Evolutionary conservation across 768 basidiomycete genomes (phyloP), one percentile per base, ranked within the genome.

Genomic region (Leucocoprinus leucothites): DNA sequence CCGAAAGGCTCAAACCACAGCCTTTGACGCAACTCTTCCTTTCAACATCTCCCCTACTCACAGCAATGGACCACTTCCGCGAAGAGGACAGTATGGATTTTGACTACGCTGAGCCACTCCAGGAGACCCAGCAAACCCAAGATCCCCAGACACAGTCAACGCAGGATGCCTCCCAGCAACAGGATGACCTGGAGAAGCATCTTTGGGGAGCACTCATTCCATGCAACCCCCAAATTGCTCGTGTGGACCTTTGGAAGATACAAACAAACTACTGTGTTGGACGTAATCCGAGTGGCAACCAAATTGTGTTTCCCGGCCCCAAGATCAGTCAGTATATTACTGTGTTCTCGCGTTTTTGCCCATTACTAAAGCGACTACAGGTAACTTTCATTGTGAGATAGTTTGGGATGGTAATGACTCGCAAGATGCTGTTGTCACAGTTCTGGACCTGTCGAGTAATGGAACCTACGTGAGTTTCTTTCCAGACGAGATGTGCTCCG

Each of bases 181-280:
- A 62, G 25, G 58, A 61, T 18, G 57, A 58, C 36, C 46, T 69
- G 46, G 75, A 78, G 58, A 54, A 61, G 3, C 76, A 78, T 63
- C 80, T 89, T 53, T 91, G 86, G 86, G 88, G 87, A 11, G 86
- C 77, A 60, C 78, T 91, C 48, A 80, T 84, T 43, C 87, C 89
- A 4, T 86, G 84, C 63, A 82, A 74, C 60, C 59, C 71, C 22
- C 58, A 66, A 2, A 69, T 86, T 6, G 69, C 68, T 19, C 79
- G 85, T 31, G 76, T 89, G 49, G 85, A 88, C 60, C 80, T 90
- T 57, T 81, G 74, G 72, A 86, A 79, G 61, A 60, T 77, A 38
- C 69, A 75, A 24, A 75, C 74, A 0, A 69, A 62, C 18, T 80
- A 82, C 60, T 73, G 65, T 21, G 67, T 91, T 58, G 89, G 89